These are phyloP conservation scores for Dactylellina haptotyla DNA, from an alignment of 2,329 filamentous ascomycete genomes.

Conservation along the genomic window DNA sequence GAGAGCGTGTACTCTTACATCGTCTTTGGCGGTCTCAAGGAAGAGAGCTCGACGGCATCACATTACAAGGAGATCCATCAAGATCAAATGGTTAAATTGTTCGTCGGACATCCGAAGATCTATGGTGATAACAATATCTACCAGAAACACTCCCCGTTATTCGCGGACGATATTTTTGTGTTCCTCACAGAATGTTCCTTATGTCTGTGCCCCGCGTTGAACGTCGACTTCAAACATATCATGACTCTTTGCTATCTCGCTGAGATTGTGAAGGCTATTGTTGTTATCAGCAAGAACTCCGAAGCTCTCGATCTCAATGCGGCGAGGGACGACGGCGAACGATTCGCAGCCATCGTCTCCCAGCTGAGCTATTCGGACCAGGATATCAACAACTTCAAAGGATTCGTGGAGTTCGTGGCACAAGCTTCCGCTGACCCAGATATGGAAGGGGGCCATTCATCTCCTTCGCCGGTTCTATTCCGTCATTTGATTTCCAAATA, in stretches of 20 bases:
- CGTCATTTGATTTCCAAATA: conserved; percentile 73
- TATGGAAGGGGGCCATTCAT: neutral
- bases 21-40: conserved; percentile 76
- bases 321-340: conserved; percentile 17
- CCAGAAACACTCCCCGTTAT: conserved; percentile 65
- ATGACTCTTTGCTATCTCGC: conserved; percentile 87
- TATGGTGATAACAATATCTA: conserved; percentile 62
- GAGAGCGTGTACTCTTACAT: conserved; percentile 90
- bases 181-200: conserved; percentile 84
- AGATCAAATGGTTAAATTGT: conserved; percentile 79
- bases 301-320: conserved; percentile 35
- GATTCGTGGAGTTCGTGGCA: conserved; percentile 37
- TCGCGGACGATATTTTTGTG: conserved; percentile 77
- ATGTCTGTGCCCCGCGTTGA: conserved; percentile 73
- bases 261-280: conserved; percentile 84
- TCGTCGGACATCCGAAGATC: conserved; percentile 68
- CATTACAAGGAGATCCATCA: conserved; percentile 76
- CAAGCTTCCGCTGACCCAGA: conserved; percentile 16
- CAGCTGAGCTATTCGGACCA: conserved; percentile 27
- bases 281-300: conserved; percentile 65
- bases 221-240: conserved; percentile 79
- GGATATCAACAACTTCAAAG: conserved; percentile 35
- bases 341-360: conserved; percentile 13
- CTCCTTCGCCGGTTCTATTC: conserved; percentile 53
- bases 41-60: conserved; percentile 70